phyloP scores from a whole-genome alignment of 176 grass and related monocot genomes.

The Rhipidocladum racemiflorum region DNA sequence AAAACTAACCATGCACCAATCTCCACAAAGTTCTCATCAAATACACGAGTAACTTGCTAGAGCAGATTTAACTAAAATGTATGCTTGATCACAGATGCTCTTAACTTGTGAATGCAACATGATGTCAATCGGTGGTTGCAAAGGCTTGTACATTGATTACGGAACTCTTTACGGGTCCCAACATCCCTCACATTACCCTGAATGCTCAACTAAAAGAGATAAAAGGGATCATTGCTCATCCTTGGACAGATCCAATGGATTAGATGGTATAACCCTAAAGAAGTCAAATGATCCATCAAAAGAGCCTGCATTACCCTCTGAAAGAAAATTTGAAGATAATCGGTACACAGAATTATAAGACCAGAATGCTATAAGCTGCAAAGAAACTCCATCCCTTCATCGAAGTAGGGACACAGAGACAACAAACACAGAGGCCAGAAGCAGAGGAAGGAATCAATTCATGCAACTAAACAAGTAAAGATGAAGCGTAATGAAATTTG shows the following conservation, averaged over 20 bases:
- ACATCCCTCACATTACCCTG: slow-evolving; percentile 47
- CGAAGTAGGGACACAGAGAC: slow-evolving; percentile 9
- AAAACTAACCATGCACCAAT: too few relatives aligned
- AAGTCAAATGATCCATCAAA: too few relatives aligned
- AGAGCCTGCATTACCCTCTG: slow-evolving; percentile 63
- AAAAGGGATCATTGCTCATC: slow-evolving; percentile 66
- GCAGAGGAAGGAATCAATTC: slow-evolving; percentile 1
- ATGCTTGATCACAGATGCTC: too few relatives aligned
- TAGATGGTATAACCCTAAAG: slow-evolving; percentile 67
- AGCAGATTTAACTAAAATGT: too few relatives aligned
- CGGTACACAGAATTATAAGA: slow-evolving; percentile 11
- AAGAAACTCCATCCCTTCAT: not conserved
- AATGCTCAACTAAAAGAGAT: slow-evolving; percentile 66
- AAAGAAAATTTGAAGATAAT: slow-evolving; percentile 15
- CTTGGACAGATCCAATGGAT: slow-evolving; percentile 62
- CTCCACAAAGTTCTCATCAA: too few relatives aligned
- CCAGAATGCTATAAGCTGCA: slow-evolving; percentile 19
- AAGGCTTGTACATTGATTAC: slow-evolving; percentile 85
- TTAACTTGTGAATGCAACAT: too few relatives aligned
- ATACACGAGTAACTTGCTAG: too few relatives aligned
- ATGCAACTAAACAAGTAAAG: slow-evolving; percentile 13
- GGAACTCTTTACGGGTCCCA: slow-evolving; percentile 48
- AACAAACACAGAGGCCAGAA: slow-evolving; percentile 9
- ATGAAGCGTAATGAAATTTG: slow-evolving; percentile 24
- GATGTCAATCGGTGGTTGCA: slow-evolving; percentile 64